Base-by-base conservation (phyloP, 1,139 yeast species). In the Zygosaccharomyces sapae region DNA sequence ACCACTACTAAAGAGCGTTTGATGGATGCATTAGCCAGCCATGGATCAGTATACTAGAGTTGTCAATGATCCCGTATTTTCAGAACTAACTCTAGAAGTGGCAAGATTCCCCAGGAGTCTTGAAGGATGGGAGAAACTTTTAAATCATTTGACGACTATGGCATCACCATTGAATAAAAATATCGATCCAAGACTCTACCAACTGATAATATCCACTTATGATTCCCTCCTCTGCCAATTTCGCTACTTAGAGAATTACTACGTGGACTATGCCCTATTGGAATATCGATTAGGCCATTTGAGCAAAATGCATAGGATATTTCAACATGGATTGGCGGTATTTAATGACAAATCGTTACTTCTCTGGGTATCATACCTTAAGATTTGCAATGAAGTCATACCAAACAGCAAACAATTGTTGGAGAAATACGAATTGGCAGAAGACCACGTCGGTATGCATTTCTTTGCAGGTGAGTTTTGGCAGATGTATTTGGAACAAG, bases 381-480 rank as follows among this genome's bases (percentile, higher is more conserved):
- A 74, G 41, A 79, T 86, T 56, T 70, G 77, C 52, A 67, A 79
- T 40, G 69, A 71, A 22, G 74, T 79, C 1, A 68, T 45, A 8
- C 41, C 56, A 10, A 56, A 62, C 24, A 61, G 61, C 37, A 60
- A 57, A 9, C 52, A 65, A 52, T 55, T 81, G 8, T 54, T 76
- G 12, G 51, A 56, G n/a, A 58, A 75, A 13, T 87, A 86, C 58
- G 87, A 83, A 57, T 57, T 60, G 3, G 96, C 92, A 0, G 77
- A 89, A 45, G 48, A 51, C 2, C 67, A 66, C 37, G 76, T 90
- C 33, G 97, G 98, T 0, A 61, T 66, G 44, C 95, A 90, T 66
- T 92, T 80, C 58, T 76, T 81, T 57, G 69, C 86, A 12, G 86
- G 80, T 57, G 82, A 82, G 46, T 83, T 90, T 57, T 92, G 95